Percentiles rank a stretch among this genome's conserved stretches.
Conservation (phyloP, 106 monocot species). For the Dioscorea dumetorum region DNA sequence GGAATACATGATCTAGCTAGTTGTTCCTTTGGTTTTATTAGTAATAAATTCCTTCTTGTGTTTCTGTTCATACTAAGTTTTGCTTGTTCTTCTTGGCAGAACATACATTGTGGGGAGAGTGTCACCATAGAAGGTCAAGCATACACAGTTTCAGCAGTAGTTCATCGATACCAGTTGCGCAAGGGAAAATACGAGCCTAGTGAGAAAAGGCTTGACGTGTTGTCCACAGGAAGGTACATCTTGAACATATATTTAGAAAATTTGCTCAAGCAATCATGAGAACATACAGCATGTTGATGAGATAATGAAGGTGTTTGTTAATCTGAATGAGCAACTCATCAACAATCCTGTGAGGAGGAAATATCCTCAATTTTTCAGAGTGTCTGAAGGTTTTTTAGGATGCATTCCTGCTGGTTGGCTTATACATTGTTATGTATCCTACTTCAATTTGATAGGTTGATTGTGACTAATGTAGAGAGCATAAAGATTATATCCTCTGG, state of each 20-base stretch:
- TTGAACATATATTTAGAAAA: slow-evolving; percentile 77
- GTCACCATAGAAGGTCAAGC: slow-evolving; percentile 82
- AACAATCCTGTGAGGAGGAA: too few species aligned
- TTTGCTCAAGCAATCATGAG: slow-evolving; percentile 63
- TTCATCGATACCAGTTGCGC: slow-evolving; percentile 78
- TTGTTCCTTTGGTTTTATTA: background rate
- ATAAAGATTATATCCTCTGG: too few species aligned
- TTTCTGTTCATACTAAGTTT: background rate
- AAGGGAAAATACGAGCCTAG: slow-evolving; percentile 89
- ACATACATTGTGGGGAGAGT: slow-evolving; percentile 85
- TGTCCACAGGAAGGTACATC: slow-evolving; percentile 83
- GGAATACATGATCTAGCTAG: background rate
- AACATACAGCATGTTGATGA: background rate
- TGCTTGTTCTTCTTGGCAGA: slow-evolving; percentile 25
- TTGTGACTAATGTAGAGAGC: too few species aligned
- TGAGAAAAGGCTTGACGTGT: slow-evolving; percentile 89
- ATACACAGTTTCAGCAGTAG: slow-evolving; percentile 77
- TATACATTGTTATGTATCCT: too few species aligned
- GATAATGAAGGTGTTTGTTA: too few species aligned
- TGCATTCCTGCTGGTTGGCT: too few species aligned
- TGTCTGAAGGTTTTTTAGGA: too few species aligned
- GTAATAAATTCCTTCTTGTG: background rate
- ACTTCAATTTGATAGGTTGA: too few species aligned
- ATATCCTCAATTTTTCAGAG: too few species aligned
- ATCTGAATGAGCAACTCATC: too few species aligned